phyloP scores from a whole-genome alignment of 73 alveolate genomes.

The Diophrys sp. region DNA sequence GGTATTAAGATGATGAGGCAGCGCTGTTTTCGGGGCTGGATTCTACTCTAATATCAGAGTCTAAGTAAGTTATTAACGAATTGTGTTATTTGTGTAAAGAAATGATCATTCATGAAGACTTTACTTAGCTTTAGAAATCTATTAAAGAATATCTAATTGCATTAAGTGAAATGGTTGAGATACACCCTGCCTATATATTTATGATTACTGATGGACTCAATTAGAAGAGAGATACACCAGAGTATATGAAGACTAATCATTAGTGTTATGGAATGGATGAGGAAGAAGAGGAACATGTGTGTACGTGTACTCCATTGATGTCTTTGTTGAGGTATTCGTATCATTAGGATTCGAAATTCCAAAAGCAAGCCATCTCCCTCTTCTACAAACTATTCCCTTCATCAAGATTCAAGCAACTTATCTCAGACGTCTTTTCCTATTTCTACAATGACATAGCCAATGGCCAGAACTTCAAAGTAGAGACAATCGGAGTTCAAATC shows the following conservation, averaged over 20 bases:
- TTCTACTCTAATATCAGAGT: too few species aligned
- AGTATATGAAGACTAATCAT: too few species aligned
- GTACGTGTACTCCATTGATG: too few species aligned
- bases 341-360: neutral
- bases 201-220: neutral
- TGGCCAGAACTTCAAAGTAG: neutral
- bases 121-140: too few species aligned
- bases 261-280: too few species aligned
- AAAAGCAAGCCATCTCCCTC: neutral
- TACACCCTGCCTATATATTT: neutral
- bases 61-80: too few species aligned
- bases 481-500: neutral
- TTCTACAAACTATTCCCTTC: neutral
- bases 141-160: neutral
- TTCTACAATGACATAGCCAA: neutral
- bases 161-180: neutral
- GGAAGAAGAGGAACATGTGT: too few species aligned
- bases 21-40: neutral
- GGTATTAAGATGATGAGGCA: neutral
- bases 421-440: neutral
- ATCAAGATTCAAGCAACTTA: neutral
- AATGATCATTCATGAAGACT: too few species aligned
- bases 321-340: too few species aligned
- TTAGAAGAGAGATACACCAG: too few species aligned
- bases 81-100: too few species aligned